Base-by-base conservation (phyloP, 441 rosid genomes). In the Adansonia grandidieri region DNA sequence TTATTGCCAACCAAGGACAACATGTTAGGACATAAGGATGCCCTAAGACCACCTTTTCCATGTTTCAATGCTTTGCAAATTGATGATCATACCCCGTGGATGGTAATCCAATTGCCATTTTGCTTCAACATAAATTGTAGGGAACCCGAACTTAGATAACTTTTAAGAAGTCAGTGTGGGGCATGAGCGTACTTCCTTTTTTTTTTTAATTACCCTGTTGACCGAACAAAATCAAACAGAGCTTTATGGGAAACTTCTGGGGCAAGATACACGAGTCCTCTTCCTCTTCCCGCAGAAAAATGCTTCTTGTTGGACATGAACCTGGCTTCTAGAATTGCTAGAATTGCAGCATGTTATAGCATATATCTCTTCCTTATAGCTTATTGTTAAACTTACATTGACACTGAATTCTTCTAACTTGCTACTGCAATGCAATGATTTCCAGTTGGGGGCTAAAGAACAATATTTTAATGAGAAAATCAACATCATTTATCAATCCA, bases 391-490 rank as follows among this genome's bases (percentile, higher is more conserved):
- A 15, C 51, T 11, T 22, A 5, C 32, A 74, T 45, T 51, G 14
- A 53, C 19, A 51, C 37, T 17, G 66, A 57, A 19, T 58, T 17
- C 50, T 66, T 32, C 22, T 28, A 0, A 1, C 72, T 56, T 51
- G 42, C 8, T 15, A 2, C 48, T 68, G 50, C n/a, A 40, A 19
- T 54, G 44, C 47, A 24, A 50, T 11, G 1, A 76, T 78, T 22
- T 79, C 78, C 58, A 92, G 97, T 67, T 90, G 88, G 89, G 85
- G 66, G 87, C 71, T 68, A 92, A 84, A 86, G 94, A 90, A 71
- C 83, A 87, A 77, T 86, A 89, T 77, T 90, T 87, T 83, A 88
- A 88, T 80, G 93, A 92, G 6, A 89, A 87, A 74, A 85, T 90
- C 51, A 82, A 66, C 9, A 2, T 78, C 4, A 85, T 91, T 20